These are phyloP conservation scores for Evansstolkia leycettana DNA, from an alignment of 495 filamentous ascomycete species.

Conservation along the genomic window DNA sequence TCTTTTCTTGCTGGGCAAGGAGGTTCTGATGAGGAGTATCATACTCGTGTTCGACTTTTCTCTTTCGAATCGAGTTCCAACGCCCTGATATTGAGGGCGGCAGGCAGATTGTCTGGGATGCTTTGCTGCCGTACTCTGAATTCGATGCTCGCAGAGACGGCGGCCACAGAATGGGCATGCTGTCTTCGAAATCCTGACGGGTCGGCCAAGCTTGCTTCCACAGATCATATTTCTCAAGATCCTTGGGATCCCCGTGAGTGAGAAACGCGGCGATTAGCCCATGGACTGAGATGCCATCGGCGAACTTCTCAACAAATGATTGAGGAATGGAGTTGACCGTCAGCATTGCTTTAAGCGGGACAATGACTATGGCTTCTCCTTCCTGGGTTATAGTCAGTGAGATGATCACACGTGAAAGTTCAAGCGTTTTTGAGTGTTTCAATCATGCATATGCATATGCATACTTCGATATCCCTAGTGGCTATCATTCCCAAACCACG, in stretches of 20 bases:
- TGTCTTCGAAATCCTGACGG: conserved; percentile 40
- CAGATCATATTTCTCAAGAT: conserved; percentile 21
- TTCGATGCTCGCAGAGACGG: conserved; percentile 13
- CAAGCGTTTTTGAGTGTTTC: conserved; percentile 23
- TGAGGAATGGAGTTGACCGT: conserved; percentile 45
- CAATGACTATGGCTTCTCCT: conserved; percentile 44
- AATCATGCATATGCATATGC: no score
- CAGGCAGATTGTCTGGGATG: conserved; percentile 10
- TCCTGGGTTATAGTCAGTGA: conserved; percentile 17
- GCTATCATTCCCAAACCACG: conserved; percentile 67
- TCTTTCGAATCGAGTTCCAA: conserved; percentile 20
- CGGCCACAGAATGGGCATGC: conserved; percentile 63
- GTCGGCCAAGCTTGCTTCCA: conserved; percentile 66
- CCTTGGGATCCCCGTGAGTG: conserved; percentile 29
- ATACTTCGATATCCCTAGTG: conserved; percentile 49
- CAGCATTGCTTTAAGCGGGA: conserved; percentile 52
- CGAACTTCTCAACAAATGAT: conserved; percentile 26
- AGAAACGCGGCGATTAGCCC: conserved; percentile 61
- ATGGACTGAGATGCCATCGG: conserved; percentile 48
- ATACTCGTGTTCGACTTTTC: conserved; percentile 13
- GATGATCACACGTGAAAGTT: no score
- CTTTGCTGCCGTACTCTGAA: conserved; percentile 1
- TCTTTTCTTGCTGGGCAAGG: conserved; percentile 46
- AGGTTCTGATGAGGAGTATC: conserved; percentile 34
- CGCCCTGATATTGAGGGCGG: conserved; percentile 30